Percentiles rank a stretch among this genome's conserved stretches.
Evolutionary conservation across 805 yeast species (phyloP).

Genomic region (Pichia exigua): DNA sequence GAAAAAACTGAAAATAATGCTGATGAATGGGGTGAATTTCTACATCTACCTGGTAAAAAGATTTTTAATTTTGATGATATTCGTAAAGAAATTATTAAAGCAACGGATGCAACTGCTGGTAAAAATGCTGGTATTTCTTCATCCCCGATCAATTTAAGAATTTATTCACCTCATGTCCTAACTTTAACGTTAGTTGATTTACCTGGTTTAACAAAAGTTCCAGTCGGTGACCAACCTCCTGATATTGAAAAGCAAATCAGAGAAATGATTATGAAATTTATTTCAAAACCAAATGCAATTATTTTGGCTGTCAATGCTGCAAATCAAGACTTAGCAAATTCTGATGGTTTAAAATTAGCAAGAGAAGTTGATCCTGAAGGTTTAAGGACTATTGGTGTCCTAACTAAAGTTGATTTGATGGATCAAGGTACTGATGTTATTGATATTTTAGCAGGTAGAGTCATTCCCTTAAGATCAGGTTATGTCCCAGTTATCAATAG

Average conservation of each 20-base stretch:
- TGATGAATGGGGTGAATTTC: conserved; percentile 96
- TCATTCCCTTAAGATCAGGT: conserved; percentile 90
- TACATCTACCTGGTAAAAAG: conserved; percentile 84
- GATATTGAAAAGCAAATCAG: conserved; percentile 93
- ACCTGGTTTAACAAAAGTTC: conserved; percentile 97
- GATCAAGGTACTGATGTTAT: conserved; percentile 96
- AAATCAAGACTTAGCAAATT: conserved; percentile 93
- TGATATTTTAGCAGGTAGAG: conserved; percentile 91
- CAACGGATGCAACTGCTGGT: conserved; percentile 79
- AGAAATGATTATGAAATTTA: conserved; percentile 86
- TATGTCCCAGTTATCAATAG: conserved; percentile 96
- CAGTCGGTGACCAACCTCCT: conserved; percentile 97
- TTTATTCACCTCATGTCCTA: conserved; percentile 88
- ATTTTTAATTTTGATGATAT: conserved; percentile 85
- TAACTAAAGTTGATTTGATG: conserved; percentile 95
- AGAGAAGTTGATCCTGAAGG: conserved; percentile 98
- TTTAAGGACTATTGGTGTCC: conserved; percentile 88
- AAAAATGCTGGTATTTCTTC: conserved; percentile 85
- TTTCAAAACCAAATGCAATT: conserved; percentile 92
- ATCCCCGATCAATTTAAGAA: conserved; percentile 85
- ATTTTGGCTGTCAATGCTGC: conserved; percentile 93
- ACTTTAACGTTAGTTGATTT: conserved; percentile 92
- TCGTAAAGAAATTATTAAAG: conserved; percentile 82
- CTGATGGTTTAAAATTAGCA: conserved; percentile 93
- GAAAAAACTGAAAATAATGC: conserved; percentile 59